Base-by-base conservation (phyloP, 176 grass and related monocot species). In the Ensete glaucum region DNA sequence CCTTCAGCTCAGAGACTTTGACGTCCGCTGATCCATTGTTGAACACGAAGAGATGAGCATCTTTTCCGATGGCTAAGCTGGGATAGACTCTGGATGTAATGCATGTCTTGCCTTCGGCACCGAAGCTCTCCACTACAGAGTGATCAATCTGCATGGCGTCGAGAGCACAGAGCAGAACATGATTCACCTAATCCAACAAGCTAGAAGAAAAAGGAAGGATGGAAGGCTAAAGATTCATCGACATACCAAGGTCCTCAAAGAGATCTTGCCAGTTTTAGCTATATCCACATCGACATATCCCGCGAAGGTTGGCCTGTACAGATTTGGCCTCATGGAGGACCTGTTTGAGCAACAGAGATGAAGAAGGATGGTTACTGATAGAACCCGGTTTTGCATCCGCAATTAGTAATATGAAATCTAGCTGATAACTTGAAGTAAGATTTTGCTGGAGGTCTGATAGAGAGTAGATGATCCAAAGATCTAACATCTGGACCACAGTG, bases 271-370 rank as follows among this genome's bases (percentile, higher is more conserved):
- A 11, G 77, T 71, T 15, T 62, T 69, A 0, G 80, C 58, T 11
- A 91, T 74, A 17, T 98, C 80, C 0, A 53, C 64, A 19, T 98
- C 90, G 6, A 98, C 84, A 2, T 80, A 93, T 1, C 95, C 90
- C 1, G 88, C 95, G 19, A 98, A 98, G 0, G 95, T 91, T 27
- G 95, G 95, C 49, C 50, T 81, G 74, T 98, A 98, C 1, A 88
- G 1, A 2, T 78, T 62, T 2, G 78, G 53, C 64, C 74, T 78
- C 13, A 83, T 78, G 68, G 95, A 87, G 7, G 95, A 85, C 73
- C 95, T 94, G 78, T 62, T 9, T 21, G 27, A 62, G 19, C 2
- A 69, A 60, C 5, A 50, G 17, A 11, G 52, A 27, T 15, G 73
- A 11, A 26, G 16, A 7, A 17, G 15, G 19, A 60, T n/a, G 55